Base-by-base conservation (phyloP, 2,329 filamentous ascomycete species). In the Ophiosphaerella herpotricha region DNA sequence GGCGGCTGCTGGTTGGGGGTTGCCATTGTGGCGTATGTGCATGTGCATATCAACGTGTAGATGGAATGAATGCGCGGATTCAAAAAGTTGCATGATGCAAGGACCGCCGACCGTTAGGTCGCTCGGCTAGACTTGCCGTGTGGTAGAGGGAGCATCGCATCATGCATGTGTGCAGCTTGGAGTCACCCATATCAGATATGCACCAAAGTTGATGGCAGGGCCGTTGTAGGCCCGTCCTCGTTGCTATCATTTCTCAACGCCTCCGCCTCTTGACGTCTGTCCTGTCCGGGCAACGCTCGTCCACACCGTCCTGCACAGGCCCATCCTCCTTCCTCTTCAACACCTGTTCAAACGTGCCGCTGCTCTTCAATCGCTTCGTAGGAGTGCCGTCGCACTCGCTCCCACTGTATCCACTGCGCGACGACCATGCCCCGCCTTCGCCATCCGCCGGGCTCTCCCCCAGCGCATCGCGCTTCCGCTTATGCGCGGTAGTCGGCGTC, bases 401-500 rank as follows among this genome's bases (percentile, higher is more conserved):
- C 4, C 44, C 48, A 41, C 48, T 44, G 8, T 40, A 45, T 46
- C 48, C 47, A 35, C 49, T 49, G 31, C 35, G 49, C 38, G 42
- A 49, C 36, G 39, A 47, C 5, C 32, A 18, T 14, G 42, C 38
- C 13, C 58, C 55, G 14, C 55, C 51, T 11, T 62, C 64, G 8
- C 45, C 48, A 2, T 60, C 61, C 14, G 41, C 53, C 3, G 55
- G 50, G 21, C 51, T 60, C 9, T 58, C 59, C 29, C 64, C 67
- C 18, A 65, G 60, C 4, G 56, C 59, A 40, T 66, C 53, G 42
- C 59, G 65, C 52, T 71, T 71, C 35, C 68, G 64, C 49, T 71
- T 71, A 41, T 69, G 65, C n/a, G 67, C 58, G 12, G 66, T 71
- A 34, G 61, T 64, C 5, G 66, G 67, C 31, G 64, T 60, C 29